Base-by-base conservation (phyloP, 2,329 filamentous ascomycete genomes). In the Fusarium buharicum region DNA sequence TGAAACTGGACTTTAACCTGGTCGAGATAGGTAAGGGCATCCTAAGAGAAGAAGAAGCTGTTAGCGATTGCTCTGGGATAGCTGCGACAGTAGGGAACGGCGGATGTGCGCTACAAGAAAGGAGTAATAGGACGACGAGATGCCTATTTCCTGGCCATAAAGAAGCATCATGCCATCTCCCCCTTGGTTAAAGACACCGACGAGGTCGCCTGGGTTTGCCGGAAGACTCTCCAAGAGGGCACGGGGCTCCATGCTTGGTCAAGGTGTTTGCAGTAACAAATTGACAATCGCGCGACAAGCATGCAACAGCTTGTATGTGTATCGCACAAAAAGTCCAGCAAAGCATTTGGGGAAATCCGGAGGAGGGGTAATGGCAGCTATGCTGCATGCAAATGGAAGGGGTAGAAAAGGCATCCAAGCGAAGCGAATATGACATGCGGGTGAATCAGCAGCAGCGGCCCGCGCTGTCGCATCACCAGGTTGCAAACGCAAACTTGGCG, bases 1-100 rank as follows among this genome's bases (percentile, higher is more conserved):
- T 93, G 91, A 69, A 99, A 99, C 72, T 97, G 93, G 24, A 98
- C 93, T 77, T 99, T 99, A 64, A 99, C 95, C 76, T 98, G 95
- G 73, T 99, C 95, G 20, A 99, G 86, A 73, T 99, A 99, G 71
- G 93, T 97, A 39, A 99, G 84, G 28, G 95, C 95, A 73, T 87
- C 81, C 82, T 86, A 68, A 27, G 59, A 24, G 22, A 24, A 56
- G 37, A 37, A 52, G 44, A 48, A 37, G 27, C 51, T 31, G 43
- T 60, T 51, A 70, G 66, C 48, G 33, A 41, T 22, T 44, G 17
- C 13, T 38, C 4, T 31, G 24, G 5, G 4, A 8, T n/a, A 17
- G 20, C 14, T 30, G 28, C 16, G 36, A n/a, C 20, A 17, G 2
- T 13, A 49, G 17, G 13, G 39, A 37, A 41, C 51, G 37, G 27